These are phyloP conservation scores for Helichrysum umbraculigerum DNA, from an alignment of 129 eudicot genomes.

Conservation along the genomic window DNA sequence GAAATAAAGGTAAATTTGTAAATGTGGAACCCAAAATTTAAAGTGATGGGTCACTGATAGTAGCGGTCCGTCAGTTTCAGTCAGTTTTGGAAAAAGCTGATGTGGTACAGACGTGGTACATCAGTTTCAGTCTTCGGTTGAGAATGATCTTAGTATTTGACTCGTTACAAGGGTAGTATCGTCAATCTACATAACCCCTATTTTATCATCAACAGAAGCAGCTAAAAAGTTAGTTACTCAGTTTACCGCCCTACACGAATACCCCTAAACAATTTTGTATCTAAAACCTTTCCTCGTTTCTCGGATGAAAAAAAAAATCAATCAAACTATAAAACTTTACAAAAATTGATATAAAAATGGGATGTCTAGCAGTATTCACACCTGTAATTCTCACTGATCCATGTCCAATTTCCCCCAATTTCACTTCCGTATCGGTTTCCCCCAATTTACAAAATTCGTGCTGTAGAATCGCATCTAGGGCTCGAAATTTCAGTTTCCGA, in stretches of 20 bases:
- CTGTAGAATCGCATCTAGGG: conserved; percentile 32
- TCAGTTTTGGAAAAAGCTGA: no score
- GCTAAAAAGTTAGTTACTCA: not conserved
- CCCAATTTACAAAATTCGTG: conserved; percentile 26
- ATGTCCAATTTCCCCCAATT: conserved; percentile 42
- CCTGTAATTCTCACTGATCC: conserved; percentile 51
- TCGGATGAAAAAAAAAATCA: not conserved
- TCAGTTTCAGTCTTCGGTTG: no score
- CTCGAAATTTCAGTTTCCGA: conserved; percentile 19
- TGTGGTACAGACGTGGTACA: no score
- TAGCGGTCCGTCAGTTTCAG: no score
- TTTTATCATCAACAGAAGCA: not conserved
- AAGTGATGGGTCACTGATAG: no score
- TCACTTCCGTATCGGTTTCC: conserved; percentile 29
- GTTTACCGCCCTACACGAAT: not conserved
- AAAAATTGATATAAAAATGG: not conserved
- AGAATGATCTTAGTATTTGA: no score
- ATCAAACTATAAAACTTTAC: no score
- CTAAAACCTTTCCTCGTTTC: not conserved
- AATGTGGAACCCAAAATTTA: no score
- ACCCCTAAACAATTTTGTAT: not conserved
- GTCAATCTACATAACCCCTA: no score
- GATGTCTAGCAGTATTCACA: conserved; percentile 37
- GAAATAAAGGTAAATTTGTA: no score
- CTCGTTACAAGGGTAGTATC: not conserved